phyloP scores from a whole-genome alignment of 2,329 filamentous ascomycete species.

The Periconia sp. region DNA sequence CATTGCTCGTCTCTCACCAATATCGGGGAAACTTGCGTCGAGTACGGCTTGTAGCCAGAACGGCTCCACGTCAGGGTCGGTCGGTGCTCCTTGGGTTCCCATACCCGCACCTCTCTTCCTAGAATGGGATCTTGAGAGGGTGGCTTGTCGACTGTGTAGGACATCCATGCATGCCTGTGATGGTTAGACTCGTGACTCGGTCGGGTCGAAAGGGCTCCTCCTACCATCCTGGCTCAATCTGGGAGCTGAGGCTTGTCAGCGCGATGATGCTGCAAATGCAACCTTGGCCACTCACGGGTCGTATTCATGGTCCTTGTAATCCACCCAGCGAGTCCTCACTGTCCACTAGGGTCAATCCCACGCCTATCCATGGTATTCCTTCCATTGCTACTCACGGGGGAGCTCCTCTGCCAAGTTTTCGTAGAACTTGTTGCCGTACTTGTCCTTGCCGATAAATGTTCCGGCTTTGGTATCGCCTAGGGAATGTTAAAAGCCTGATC shows the following conservation, averaged over 20 bases:
- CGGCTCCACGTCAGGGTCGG: slow-evolving; percentile 75
- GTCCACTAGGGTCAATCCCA: slow-evolving; percentile 15
- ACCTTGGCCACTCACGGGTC: slow-evolving; percentile 61
- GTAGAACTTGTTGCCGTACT: slow-evolving; percentile 95
- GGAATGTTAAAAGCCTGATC: slow-evolving; percentile 26
- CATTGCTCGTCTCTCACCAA: background rate
- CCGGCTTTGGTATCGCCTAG: slow-evolving; percentile 96
- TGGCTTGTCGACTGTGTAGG: slow-evolving; percentile 86
- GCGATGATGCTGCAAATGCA: background rate
- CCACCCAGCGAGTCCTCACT: slow-evolving; percentile 97
- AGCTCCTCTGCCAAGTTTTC: slow-evolving; percentile 91
- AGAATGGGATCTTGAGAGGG: slow-evolving; percentile 76
- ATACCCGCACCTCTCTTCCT: slow-evolving; percentile 66
- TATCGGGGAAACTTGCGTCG: slow-evolving; percentile 68
- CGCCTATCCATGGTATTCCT: background rate
- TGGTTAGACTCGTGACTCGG: slow-evolving; percentile 2
- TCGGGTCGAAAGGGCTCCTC: slow-evolving; percentile 1
- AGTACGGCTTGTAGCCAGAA: slow-evolving; percentile 89
- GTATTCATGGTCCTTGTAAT: slow-evolving; percentile 87
- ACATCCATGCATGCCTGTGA: slow-evolving; percentile 88
- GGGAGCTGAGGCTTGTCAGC: slow-evolving; percentile 59
- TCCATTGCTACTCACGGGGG: slow-evolving; percentile 64
- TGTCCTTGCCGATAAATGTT: slow-evolving; percentile 79
- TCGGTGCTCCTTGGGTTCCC: slow-evolving; percentile 74
- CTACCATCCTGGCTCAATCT: slow-evolving; percentile 89